Evolutionary conservation across 257 asterid genomes (phyloP).

Genomic region (Datura wrightii): DNA sequence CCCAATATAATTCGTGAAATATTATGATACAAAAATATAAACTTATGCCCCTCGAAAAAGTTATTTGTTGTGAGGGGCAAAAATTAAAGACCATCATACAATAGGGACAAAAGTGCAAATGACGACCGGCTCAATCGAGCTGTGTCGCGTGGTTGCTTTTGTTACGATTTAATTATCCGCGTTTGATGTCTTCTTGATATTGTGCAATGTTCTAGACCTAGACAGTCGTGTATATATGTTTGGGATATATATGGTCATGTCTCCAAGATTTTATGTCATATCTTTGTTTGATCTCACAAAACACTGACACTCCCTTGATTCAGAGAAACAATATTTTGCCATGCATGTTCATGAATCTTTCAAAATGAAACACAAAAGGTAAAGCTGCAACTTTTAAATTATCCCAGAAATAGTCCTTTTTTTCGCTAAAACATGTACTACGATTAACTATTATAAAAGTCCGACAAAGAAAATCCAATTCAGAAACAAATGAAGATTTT

Average conservation of each 20-base stretch:
- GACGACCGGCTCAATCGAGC: background rate
- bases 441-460: background rate
- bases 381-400: background rate
- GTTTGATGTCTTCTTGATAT: background rate
- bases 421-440: background rate
- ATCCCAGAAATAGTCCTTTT: background rate
- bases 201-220: background rate
- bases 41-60: too few relatives aligned
- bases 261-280: background rate
- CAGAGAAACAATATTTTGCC: background rate
- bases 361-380: background rate
- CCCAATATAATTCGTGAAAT: too few relatives aligned
- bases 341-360: slow-evolving; percentile 13
- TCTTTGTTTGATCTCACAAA: slow-evolving; percentile 23
- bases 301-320: background rate
- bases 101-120: too few relatives aligned
- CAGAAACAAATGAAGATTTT: slow-evolving; percentile 14
- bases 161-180: background rate
- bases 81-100: too few relatives aligned
- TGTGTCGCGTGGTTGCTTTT: background rate
- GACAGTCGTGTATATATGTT: background rate
- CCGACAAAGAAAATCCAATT: slow-evolving; percentile 23
- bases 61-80: too few relatives aligned
- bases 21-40: too few relatives aligned
- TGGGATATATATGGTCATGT: background rate